phyloP scores from a whole-genome alignment of 805 yeast genomes.

The Ascoidea tarda region DNA sequence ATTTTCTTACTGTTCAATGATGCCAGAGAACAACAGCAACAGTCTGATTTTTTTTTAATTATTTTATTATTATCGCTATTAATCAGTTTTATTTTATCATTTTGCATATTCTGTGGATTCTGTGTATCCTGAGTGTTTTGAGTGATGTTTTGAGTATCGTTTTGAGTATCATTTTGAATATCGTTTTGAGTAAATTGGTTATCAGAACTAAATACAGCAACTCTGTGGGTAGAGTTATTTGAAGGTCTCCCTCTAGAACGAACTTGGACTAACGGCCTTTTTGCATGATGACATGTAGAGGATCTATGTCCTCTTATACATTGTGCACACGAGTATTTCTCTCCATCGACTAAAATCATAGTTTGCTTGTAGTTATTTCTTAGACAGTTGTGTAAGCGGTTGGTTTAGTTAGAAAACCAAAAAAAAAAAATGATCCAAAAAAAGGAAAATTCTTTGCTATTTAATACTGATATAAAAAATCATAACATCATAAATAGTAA shows the following conservation, averaged over 20 bases:
- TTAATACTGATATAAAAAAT: too few relatives aligned
- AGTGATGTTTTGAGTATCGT: too few relatives aligned
- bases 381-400: too few relatives aligned
- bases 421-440: too few relatives aligned
- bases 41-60: too few relatives aligned
- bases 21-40: background rate
- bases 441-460: too few relatives aligned
- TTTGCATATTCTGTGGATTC: too few relatives aligned
- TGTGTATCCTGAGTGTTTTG: too few relatives aligned
- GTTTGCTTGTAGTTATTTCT: background rate
- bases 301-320: conserved; percentile 81
- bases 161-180: background rate
- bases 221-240: conserved; percentile 23
- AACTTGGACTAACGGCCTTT: conserved; percentile 62
- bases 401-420: too few relatives aligned
- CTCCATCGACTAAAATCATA: conserved; percentile 62
- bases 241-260: conserved; percentile 67
- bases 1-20: background rate
- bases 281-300: conserved; percentile 59
- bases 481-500: too few relatives aligned
- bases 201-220: conserved; percentile 12
- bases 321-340: conserved; percentile 59
- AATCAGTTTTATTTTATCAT: too few relatives aligned
- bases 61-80: too few relatives aligned
- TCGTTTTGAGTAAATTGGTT: background rate